Conservation (phyloP, 768 basidiomycete genomes). For the Coprinellus micaceus region DNA sequence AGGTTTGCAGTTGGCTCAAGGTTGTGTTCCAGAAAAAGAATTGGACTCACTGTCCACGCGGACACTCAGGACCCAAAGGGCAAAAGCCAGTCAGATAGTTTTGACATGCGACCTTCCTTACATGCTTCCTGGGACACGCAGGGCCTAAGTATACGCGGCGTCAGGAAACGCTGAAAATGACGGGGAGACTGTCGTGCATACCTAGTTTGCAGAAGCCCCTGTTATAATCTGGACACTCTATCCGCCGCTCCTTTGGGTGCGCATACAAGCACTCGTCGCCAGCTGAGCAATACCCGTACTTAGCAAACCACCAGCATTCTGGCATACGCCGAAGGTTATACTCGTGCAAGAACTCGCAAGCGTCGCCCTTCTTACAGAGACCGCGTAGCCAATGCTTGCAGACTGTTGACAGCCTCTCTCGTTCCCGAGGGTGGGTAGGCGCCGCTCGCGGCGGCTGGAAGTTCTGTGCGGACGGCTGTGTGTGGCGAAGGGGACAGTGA, state of each 20-base stretch:
- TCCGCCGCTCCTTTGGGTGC: constrained; percentile 85
- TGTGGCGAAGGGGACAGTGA: constrained; percentile 90
- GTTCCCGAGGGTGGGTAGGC: constrained; percentile 78
- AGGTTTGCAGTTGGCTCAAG: too few species aligned
- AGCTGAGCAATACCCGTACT: constrained; percentile 95
- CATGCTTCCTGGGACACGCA: constrained; percentile 86
- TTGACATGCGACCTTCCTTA: constrained; percentile 87
- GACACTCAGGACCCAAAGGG: constrained; percentile 84
- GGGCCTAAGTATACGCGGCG: too few species aligned
- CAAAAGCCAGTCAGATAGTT: constrained; percentile 91
- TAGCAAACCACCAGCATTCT: constrained; percentile 98
- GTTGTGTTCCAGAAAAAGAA: too few species aligned
- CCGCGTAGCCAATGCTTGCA: constrained; percentile 99
- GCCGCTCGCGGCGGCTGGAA: constrained; percentile 84
- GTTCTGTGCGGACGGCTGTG: constrained; percentile 80
- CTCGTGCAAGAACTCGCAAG: constrained; percentile 98
- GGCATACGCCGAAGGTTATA: constrained; percentile 98
- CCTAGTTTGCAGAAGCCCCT: constrained; percentile 94
- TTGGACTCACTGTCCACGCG: constrained; percentile 87
- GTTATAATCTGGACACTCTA: constrained; percentile 94
- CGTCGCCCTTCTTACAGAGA: constrained; percentile 95
- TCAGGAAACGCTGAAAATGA: too few species aligned
- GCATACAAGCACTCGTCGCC: constrained; percentile 98
- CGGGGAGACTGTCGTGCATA: constrained; percentile 42
- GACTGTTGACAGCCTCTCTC: constrained; percentile 84